Conservation (phyloP, 2,329 filamentous ascomycete species). For the Paracoccidioides brasiliensis region DNA sequence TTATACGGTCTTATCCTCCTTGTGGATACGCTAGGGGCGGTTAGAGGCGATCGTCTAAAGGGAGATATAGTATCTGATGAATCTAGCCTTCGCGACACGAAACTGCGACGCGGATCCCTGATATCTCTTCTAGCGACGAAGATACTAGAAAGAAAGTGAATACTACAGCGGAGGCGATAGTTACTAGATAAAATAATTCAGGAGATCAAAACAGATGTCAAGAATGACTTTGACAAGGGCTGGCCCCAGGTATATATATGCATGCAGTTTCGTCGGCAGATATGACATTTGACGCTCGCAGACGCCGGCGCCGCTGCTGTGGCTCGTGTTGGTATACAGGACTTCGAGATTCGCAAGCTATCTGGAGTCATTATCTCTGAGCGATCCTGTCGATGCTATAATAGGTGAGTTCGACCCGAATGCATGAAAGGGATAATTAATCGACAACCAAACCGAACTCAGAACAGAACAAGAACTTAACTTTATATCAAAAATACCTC, state of each 20-base stretch:
- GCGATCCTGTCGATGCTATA: neutral
- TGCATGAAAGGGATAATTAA: neutral
- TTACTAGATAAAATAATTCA: neutral
- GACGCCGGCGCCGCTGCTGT: neutral
- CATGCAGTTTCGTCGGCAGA: constrained; percentile 2
- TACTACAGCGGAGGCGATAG: neutral
- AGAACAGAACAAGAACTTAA: too few species aligned
- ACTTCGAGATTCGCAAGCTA: neutral
- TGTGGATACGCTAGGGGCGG: neutral
- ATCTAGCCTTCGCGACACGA: neutral
- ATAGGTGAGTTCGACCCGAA: neutral
- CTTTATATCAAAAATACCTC: too few species aligned
- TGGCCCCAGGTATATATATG: neutral
- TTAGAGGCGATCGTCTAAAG: neutral
- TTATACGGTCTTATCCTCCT: neutral
- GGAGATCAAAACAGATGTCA: neutral
- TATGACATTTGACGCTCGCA: neutral
- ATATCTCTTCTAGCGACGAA: neutral
- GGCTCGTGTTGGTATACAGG: neutral
- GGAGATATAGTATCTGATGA: neutral
- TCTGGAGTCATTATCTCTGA: neutral
- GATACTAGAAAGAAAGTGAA: neutral
- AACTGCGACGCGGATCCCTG: neutral
- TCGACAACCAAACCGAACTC: neutral
- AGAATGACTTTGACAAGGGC: neutral